A percentile compares a stretch with the other conserved stretches of the same genome.
These are phyloP conservation scores for Fusarium fracticaudum DNA, from an alignment of 2,329 filamentous ascomycete genomes.

Conservation along the genomic window DNA sequence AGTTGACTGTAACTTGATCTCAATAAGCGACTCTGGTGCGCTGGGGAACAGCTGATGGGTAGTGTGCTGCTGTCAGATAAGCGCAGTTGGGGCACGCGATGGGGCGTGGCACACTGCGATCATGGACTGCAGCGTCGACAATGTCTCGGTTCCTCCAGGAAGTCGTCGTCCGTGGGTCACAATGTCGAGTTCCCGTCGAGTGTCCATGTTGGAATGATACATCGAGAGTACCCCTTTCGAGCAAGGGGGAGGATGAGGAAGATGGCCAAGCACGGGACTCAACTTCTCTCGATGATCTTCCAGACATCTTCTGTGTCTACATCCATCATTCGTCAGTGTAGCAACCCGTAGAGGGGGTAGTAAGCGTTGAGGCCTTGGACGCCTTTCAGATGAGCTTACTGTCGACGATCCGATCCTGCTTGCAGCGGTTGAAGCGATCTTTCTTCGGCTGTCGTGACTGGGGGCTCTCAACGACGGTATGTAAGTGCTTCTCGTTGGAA, in stretches of 20 bases:
- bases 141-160: fast-evolving
- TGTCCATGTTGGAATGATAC: fast-evolving
- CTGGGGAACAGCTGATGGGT: fast-evolving
- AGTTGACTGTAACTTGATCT: neutral
- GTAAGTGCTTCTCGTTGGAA: fast-evolving
- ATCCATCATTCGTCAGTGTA: fast-evolving
- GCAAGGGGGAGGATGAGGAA: too few relatives aligned
- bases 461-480: fast-evolving
- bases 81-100: fast-evolving
- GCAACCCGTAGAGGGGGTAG: fast-evolving
- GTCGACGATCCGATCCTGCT: neutral
- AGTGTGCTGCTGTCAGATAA: neutral
- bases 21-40: fast-evolving
- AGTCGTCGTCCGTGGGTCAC: fast-evolving
- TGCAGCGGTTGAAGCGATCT: fast-evolving
- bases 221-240: fast-evolving
- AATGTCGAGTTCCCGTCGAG: fast-evolving
- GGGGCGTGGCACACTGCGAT: neutral
- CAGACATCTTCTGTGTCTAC: fast-evolving
- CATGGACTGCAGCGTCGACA: neutral
- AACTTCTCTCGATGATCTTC: neutral
- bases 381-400: too few relatives aligned
- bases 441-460: neutral
- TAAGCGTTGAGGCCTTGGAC: fast-evolving
- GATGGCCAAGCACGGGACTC: neutral